phyloP scores from a whole-genome alignment of 768 basidiomycete species.

The Tylopilus cervinicoccineus region DNA sequence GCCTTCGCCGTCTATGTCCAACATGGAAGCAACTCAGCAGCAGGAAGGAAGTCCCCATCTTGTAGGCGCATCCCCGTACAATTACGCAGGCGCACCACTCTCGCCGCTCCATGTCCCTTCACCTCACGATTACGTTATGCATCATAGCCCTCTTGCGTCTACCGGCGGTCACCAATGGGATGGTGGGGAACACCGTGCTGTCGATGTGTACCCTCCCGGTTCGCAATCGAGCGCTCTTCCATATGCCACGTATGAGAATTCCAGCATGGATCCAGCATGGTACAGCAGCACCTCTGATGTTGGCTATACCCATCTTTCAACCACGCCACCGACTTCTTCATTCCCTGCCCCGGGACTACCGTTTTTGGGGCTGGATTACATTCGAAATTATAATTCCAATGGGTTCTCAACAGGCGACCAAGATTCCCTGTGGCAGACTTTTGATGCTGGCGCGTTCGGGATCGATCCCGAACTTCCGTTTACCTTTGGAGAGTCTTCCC shows the following conservation, averaged over 20 bases:
- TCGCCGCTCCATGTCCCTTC: slow-evolving; percentile 51
- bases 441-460: slow-evolving; percentile 71
- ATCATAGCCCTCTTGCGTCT: slow-evolving; percentile 30
- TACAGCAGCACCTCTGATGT: slow-evolving; percentile 33
- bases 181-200: slow-evolving; percentile 34
- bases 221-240: slow-evolving; percentile 33
- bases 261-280: slow-evolving; percentile 39
- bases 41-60: slow-evolving; percentile 57
- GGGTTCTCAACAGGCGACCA: slow-evolving; percentile 34
- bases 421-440: slow-evolving; percentile 51
- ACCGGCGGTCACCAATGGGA: slow-evolving; percentile 41
- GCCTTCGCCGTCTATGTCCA: slow-evolving; percentile 63
- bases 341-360: slow-evolving; percentile 76
- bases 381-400: slow-evolving; percentile 68
- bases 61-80: slow-evolving; percentile 42
- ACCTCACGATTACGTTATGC: slow-evolving; percentile 51
- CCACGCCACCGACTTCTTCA: slow-evolving; percentile 56
- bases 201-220: slow-evolving; percentile 43
- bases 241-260: slow-evolving; percentile 45
- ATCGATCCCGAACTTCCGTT: slow-evolving; percentile 78
- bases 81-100: slow-evolving; percentile 41
- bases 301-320: slow-evolving; percentile 45
- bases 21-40: slow-evolving; percentile 40
- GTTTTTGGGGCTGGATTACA: slow-evolving; percentile 79
- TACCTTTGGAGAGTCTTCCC: slow-evolving; percentile 39